These are phyloP conservation scores for Jackrogersella multiformis DNA, from an alignment of 495 filamentous ascomycete species.

Conservation along the genomic window DNA sequence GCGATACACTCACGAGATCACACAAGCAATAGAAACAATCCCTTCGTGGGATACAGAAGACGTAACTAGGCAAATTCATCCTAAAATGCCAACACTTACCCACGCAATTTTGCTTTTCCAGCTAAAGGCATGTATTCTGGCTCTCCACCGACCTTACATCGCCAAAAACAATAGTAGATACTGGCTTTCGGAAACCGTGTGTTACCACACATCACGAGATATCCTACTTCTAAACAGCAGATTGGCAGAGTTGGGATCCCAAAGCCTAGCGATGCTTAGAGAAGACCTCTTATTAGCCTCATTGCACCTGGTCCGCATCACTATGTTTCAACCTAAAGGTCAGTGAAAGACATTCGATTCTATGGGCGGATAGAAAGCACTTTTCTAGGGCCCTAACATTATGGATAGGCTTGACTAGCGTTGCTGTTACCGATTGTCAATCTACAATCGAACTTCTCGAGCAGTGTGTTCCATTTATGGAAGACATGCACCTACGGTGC, in stretches of 20 bases:
- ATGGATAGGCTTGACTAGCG: slow-evolving; percentile 47
- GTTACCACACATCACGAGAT: slow-evolving; percentile 58
- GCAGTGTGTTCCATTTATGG: slow-evolving; percentile 55
- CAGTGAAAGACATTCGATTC: background rate
- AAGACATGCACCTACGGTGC: slow-evolving; percentile 56
- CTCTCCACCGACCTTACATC: slow-evolving; percentile 56
- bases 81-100: slow-evolving; percentile 49
- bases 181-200: slow-evolving; percentile 58
- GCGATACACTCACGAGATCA: slow-evolving; percentile 56
- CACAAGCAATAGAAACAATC: slow-evolving; percentile 53
- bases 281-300: slow-evolving; percentile 53
- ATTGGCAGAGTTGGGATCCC: slow-evolving; percentile 51
- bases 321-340: slow-evolving; percentile 55
- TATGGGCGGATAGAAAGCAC: background rate
- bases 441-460: slow-evolving; percentile 55
- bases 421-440: slow-evolving; percentile 56
- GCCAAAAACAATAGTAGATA: slow-evolving; percentile 53
- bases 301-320: slow-evolving; percentile 55
- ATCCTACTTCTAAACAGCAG: slow-evolving; percentile 56
- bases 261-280: slow-evolving; percentile 53
- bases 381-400: slow-evolving; percentile 4
- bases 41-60: slow-evolving; percentile 53
- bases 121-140: slow-evolving; percentile 55
- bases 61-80: background rate
- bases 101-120: slow-evolving; percentile 56